Percentiles rank a stretch among this genome's conserved stretches.
Evolutionary conservation across 805 yeast species (phyloP).

Genomic region (Kazachstania bromeliacearum): DNA sequence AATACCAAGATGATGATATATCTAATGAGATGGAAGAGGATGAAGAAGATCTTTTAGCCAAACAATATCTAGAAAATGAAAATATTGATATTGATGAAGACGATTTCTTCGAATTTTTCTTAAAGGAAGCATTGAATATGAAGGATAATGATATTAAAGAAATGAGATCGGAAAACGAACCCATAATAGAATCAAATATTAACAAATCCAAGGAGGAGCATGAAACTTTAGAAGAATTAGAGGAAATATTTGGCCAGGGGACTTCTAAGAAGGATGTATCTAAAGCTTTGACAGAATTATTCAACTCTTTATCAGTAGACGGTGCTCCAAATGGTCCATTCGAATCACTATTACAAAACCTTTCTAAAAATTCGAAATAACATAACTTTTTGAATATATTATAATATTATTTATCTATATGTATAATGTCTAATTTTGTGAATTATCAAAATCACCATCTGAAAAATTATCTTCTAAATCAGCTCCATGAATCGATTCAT

Average conservation of each 20-base stretch:
- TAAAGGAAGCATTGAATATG: constrained; percentile 44
- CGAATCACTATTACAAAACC: constrained; percentile 9
- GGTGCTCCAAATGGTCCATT: constrained; percentile 11
- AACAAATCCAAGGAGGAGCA: constrained; percentile 6
- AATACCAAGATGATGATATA: not conserved
- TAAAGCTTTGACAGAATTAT: constrained; percentile 7
- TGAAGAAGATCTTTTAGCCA: constrained; percentile 21
- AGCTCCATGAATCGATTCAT: constrained; percentile 14
- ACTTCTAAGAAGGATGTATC: constrained; percentile 4
- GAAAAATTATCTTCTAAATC: constrained; percentile 21
- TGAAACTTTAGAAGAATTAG: constrained; percentile 6
- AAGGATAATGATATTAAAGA: constrained; percentile 37
- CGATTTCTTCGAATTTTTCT: constrained; percentile 58
- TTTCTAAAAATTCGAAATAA: constrained; percentile 1
- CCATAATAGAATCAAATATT: constrained; percentile 7
- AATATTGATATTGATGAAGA: constrained; percentile 49
- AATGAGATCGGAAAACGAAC: constrained; percentile 19
- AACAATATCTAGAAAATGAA: constrained; percentile 26
- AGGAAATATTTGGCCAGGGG: constrained; percentile 3
- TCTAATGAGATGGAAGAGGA: constrained; percentile 27
- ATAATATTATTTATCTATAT: not conserved
- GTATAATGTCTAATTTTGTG: not conserved
- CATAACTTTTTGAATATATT: not conserved
- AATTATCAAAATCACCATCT: constrained; percentile 5
- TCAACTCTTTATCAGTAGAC: constrained; percentile 8